These are phyloP conservation scores for Boletus barrowsii DNA, from an alignment of 768 basidiomycete species.

Conservation along the genomic window DNA sequence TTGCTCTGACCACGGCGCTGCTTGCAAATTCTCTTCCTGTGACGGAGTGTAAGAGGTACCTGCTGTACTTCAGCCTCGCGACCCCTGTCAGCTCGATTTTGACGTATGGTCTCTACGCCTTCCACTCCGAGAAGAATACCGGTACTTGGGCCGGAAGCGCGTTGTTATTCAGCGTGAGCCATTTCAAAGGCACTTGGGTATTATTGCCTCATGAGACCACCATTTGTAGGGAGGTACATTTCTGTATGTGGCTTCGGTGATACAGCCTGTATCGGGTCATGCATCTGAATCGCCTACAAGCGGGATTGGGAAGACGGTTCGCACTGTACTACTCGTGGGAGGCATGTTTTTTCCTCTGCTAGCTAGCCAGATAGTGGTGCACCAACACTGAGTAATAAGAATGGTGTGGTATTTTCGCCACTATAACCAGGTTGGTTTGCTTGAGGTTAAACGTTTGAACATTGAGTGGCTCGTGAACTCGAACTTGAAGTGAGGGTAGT, in stretches of 20 bases:
- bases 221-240: conserved; percentile 79
- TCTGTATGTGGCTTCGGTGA: conserved; percentile 88
- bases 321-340: conserved; percentile 51
- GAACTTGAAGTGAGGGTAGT: background rate
- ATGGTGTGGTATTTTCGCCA: background rate
- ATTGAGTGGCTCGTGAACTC: background rate
- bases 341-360: conserved; percentile 75
- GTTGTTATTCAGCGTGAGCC: conserved; percentile 77
- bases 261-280: conserved; percentile 69
- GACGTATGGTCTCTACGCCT: conserved; percentile 67
- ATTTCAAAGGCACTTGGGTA: background rate
- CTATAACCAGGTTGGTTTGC: background rate
- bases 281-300: conserved; percentile 32
- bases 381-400: conserved; percentile 42
- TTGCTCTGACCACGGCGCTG: conserved; percentile 85
- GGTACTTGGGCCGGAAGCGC: conserved; percentile 68
- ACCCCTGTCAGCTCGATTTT: conserved; percentile 80
- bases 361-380: conserved; percentile 58
- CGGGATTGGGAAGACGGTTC: conserved; percentile 42
- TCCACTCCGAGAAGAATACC: conserved; percentile 37
- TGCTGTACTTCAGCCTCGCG: conserved; percentile 76
- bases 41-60: conserved; percentile 65
- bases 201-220: background rate
- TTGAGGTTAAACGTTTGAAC: background rate
- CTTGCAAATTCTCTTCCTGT: conserved; percentile 71